Conservation (phyloP, 139 green algal species). For the Haematococcus lacustris region DNA sequence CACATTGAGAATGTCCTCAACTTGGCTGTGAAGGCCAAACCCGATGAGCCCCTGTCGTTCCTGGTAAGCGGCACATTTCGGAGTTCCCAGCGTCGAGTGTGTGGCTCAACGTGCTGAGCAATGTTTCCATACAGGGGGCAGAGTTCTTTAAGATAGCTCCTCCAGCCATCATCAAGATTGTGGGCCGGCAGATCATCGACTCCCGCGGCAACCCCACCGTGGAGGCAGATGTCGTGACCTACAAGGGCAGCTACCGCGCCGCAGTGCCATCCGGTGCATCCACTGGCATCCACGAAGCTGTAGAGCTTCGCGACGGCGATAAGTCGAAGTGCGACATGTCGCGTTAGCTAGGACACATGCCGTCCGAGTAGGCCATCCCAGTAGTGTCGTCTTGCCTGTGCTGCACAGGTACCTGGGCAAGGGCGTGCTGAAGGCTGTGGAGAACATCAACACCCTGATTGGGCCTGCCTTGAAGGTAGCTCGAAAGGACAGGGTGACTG, state of each 20-base stretch:
- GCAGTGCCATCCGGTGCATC: conserved; percentile 88
- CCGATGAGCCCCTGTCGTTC: conserved; percentile 81
- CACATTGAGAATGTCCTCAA: conserved; percentile 93
- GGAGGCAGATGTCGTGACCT: conserved; percentile 81
- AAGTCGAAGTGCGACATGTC: conserved; percentile 52
- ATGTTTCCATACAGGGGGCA: too few species aligned
- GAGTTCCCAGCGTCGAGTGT: too few species aligned
- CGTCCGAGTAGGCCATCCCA: too few species aligned
- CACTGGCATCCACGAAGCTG: conserved; percentile 94
- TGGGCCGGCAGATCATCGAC: conserved; percentile 93
- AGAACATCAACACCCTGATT: conserved; percentile 94
- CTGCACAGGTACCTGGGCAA: conserved; percentile 85
- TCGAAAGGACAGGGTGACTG: not conserved
- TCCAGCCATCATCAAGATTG: conserved; percentile 77
- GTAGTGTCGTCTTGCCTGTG: too few species aligned
- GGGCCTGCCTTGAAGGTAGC: conserved; percentile 73
- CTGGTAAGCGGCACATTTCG: conserved; percentile 60
- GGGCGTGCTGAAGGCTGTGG: conserved; percentile 87
- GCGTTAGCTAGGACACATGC: too few species aligned
- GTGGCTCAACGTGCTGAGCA: too few species aligned
- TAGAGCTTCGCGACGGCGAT: conserved; percentile 93
- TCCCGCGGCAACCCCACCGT: conserved; percentile 96
- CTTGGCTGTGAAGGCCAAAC: conserved; percentile 79
- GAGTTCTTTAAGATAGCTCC: conserved; percentile 52
- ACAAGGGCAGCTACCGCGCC: conserved; percentile 86